Base-by-base conservation (phyloP, 148 eudicot species). In the Diospyros lotus region DNA sequence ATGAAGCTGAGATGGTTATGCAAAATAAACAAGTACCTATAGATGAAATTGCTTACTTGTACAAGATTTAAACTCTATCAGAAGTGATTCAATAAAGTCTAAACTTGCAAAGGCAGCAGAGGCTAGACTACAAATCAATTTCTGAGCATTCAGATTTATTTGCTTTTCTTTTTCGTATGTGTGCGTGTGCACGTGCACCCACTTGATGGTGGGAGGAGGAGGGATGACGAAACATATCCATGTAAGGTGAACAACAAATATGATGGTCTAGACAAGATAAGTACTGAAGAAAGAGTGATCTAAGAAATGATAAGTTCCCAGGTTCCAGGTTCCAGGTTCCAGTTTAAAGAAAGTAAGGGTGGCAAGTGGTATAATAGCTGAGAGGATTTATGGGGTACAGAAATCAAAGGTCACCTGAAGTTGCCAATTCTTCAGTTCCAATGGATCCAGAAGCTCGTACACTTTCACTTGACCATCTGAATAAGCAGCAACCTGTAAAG, bases 341-440 rank as follows among this genome's bases (percentile, higher is more conserved):
- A 48, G 52, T 48, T 48, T 48, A 48, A 48, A 48, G 52, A 48
- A 48, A 48, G 8, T 48, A 56, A 10, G 12, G 17, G 60, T 56
- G 2, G 4, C 15, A 56, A 14, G 12, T 56, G 60, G 28, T 28
- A 28, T 28, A 28, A 28, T 28, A 28, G 28, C 28, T 28, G 28
- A 28, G 28, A 56, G 60, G 12, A 43, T 41, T 46, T 15, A 39
- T 8, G 17, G 68, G 59, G 71, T 38, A 43, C 2, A 52, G 45
- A 62, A 43, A 6, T 18, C 38, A n/a, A 72, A 13, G 58, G 39
- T 72, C 74, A 94, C 98, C 98, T 95, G 98, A 83, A 95, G 93
- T 69, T 95, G 97, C 98, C 98, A 95, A 58, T 83, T 88, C 68
- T 81, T 85, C 80, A 95, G 75, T 71, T 92, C 97, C 78, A 90